These are phyloP conservation scores for Stagonosporopsis tanaceti DNA, from an alignment of 2,329 filamentous ascomycete species.

Conservation along the genomic window DNA sequence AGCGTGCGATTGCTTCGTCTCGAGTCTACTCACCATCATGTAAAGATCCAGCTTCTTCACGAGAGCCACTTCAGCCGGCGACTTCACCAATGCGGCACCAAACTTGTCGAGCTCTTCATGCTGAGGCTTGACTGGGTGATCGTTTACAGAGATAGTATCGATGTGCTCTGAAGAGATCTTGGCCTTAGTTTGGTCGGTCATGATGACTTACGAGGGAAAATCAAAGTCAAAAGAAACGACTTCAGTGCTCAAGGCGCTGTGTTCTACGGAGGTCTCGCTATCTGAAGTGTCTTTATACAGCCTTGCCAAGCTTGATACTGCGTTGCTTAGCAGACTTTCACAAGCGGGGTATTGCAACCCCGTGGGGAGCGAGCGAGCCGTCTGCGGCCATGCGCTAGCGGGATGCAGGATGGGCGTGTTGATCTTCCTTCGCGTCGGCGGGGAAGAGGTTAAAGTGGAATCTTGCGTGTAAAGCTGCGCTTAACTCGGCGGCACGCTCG, in stretches of 20 bases:
- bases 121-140: slow-evolving; percentile 19
- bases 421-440: slow-evolving; percentile 15
- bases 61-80: slow-evolving; percentile 34
- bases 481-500: neutral
- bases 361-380: slow-evolving; percentile 8
- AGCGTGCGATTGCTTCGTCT: neutral
- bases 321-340: slow-evolving; percentile 8
- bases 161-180: slow-evolving; percentile 23
- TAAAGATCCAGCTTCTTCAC: slow-evolving; percentile 37
- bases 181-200: slow-evolving; percentile 13
- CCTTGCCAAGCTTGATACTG: slow-evolving; percentile 15
- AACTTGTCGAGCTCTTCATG: slow-evolving; percentile 36
- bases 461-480: neutral
- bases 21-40: slow-evolving; percentile 27
- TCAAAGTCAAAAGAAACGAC: neutral
- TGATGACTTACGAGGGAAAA: slow-evolving; percentile 1
- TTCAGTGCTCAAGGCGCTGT: slow-evolving; percentile 2
- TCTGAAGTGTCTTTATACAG: slow-evolving; percentile 9
- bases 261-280: neutral
- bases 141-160: slow-evolving; percentile 22
- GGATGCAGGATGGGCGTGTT: slow-evolving; percentile 13
- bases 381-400: slow-evolving; percentile 8
- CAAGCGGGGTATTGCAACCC: slow-evolving; percentile 18
- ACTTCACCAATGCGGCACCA: slow-evolving; percentile 29
- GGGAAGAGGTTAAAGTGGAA: slow-evolving; percentile 2